Base-by-base conservation (phyloP, 1,284 basidiomycete species). In the Cutaneotrichosporon sp. region DNA sequence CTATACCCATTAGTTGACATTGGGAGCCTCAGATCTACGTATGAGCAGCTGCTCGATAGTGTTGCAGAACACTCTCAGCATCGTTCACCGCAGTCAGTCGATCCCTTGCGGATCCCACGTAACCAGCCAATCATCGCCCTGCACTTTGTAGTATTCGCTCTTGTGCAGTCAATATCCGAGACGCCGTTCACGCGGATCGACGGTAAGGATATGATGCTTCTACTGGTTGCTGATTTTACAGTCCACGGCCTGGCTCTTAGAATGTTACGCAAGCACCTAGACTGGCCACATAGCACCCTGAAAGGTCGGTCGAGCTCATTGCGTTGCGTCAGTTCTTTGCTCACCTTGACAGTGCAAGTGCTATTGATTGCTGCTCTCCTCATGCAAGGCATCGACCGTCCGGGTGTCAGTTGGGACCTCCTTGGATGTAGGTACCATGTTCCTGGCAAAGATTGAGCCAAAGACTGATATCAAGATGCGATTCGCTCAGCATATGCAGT, bases 371-470 rank as follows among this genome's bases (percentile, higher is more conserved):
- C 54, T 2, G 46, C 54, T n/a, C 33, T 61, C 34, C 27, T 56
- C 12, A 53, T 61, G 57, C 60, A 61, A 44, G 51, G 60, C 19
- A 34, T 56, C 31, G 60, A 61, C 46, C 46, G 42, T n/a, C 60
- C 57, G 0, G 47, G 49, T 4, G 43, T 25, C 12, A 33, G 45
- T 12, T 61, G 60, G 60, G 60, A 61, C 35, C 45, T 61, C 8
- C 38, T 59, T 4, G 60, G 60, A 8, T 54, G 57, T 59, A 27
- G 48, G 57, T 51, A 6, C 14, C 24, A 2, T 31, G 17, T 16
- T 8, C 5, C 16, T 9, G 5, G 16, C 17, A n/a, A n/a, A n/a
- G n/a, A n/a, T n/a, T n/a, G 22, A 4, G 26, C 3, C 1, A 3
- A 22, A 6, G 14, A 31, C 39, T 42, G 25, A 42, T 31, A 19